Conservation (phyloP, 129 eudicot genomes). For the Scalesia atractyloides region DNA sequence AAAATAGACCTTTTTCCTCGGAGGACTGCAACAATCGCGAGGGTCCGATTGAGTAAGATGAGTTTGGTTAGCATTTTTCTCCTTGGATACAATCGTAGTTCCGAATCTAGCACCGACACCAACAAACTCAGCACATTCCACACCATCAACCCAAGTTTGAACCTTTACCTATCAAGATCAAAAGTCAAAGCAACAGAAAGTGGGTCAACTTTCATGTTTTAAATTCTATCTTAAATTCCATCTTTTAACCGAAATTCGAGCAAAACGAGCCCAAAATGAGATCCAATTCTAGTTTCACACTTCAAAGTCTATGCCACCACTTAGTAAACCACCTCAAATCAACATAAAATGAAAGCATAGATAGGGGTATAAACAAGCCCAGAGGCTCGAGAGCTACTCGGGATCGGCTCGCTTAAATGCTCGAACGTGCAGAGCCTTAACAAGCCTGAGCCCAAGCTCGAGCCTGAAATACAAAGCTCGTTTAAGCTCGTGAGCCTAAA, state of each 20-base stretch:
- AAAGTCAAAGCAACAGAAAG: not conserved
- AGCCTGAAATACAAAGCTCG: too few species aligned
- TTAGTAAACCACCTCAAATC: conserved; percentile 1
- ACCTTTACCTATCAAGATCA: conserved; percentile 67
- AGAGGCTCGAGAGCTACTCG: too few species aligned
- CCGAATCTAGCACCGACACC: conserved; percentile 98
- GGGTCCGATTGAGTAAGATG: conserved; percentile 70
- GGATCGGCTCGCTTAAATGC: too few species aligned
- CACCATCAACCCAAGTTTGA: conserved; percentile 85
- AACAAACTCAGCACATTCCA: conserved; percentile 63
- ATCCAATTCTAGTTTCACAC: not conserved
- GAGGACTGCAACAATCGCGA: conserved; percentile 78
- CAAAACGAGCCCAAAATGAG: not conserved
- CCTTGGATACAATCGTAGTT: conserved; percentile 70
- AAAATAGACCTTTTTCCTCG: conserved; percentile 57
- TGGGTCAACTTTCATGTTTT: not conserved
- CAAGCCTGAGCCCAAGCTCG: too few species aligned
- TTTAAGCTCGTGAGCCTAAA: too few species aligned
- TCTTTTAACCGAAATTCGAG: not conserved
- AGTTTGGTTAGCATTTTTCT: conserved; percentile 73
- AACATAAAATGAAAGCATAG: too few species aligned
- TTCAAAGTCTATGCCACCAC: not conserved
- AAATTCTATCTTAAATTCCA: not conserved
- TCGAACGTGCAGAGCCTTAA: too few species aligned
- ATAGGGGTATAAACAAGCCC: too few species aligned